Evolutionary conservation across 2,329 filamentous ascomycete species (phyloP).

Genomic region (Drechslerella dactyloides): DNA sequence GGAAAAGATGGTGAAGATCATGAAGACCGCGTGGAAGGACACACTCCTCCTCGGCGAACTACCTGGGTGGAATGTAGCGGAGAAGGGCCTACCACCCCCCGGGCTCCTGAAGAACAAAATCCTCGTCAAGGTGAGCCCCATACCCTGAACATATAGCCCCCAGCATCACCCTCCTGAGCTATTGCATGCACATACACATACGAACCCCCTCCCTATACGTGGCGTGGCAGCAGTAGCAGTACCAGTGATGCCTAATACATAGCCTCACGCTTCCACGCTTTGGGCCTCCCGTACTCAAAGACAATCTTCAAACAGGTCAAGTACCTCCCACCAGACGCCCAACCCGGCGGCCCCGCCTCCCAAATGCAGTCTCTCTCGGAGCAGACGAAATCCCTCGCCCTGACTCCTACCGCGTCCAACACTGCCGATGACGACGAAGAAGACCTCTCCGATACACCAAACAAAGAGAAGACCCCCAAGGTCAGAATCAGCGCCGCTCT

Average conservation of each 20-base stretch:
- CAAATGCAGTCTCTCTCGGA: conserved; percentile 25
- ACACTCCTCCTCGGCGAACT: conserved; percentile 72
- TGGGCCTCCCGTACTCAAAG: conserved; percentile 41
- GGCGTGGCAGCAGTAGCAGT: background rate
- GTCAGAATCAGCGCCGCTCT: conserved; percentile 53
- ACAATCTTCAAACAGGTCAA: conserved; percentile 53
- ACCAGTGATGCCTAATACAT: conserved; percentile 33
- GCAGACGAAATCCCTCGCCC: conserved; percentile 27
- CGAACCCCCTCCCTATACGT: background rate
- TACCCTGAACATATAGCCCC: background rate
- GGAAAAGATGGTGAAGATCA: conserved; percentile 89
- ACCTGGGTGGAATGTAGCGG: conserved; percentile 58
- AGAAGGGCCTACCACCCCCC: conserved; percentile 67
- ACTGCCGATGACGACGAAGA: conserved; percentile 12
- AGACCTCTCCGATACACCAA: conserved; percentile 20
- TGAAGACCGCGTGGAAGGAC: conserved; percentile 83
- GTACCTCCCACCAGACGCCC: conserved; percentile 52
- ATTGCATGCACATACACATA: background rate
- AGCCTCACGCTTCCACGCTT: conserved; percentile 12
- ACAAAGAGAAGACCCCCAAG: conserved; percentile 51
- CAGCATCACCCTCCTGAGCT: too few species aligned
- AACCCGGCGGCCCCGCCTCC: conserved; percentile 22
- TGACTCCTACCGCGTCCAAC: conserved; percentile 1
- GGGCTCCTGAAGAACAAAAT: conserved; percentile 79
- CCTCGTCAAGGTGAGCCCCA: conserved; percentile 71